These are phyloP conservation scores for Paecilomyces formosus DNA, from an alignment of 2,329 filamentous ascomycete species.

Conservation along the genomic window DNA sequence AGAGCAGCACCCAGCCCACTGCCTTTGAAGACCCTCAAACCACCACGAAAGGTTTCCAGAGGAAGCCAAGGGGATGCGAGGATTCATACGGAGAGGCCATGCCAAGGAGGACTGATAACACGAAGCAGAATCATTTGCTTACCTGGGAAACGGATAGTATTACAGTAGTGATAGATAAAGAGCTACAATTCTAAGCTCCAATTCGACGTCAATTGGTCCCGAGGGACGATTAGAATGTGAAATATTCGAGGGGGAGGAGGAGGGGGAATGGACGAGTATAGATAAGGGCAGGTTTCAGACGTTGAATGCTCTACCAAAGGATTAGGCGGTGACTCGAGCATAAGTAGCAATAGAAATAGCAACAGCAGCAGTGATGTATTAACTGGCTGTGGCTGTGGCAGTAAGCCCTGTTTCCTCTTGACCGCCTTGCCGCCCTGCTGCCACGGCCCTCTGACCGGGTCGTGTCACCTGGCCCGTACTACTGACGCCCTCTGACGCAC, in stretches of 20 bases:
- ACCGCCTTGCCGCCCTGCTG: constrained; percentile 13
- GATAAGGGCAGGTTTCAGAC: neutral
- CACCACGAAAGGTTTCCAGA: neutral
- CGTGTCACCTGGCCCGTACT: constrained; percentile 13
- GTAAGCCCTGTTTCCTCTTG: neutral
- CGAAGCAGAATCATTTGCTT: neutral
- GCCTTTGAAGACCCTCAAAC: neutral
- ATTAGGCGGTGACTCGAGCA: neutral
- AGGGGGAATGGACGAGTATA: neutral
- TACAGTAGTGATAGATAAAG: neutral
- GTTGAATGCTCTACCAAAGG: neutral
- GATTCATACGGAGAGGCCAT: neutral
- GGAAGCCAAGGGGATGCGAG: neutral
- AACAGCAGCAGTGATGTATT: neutral
- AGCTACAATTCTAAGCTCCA: neutral
- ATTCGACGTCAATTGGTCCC: neutral
- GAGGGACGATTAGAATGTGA: neutral
- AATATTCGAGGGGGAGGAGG: neutral
- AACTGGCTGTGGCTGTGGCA: neutral
- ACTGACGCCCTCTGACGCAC: constrained; percentile 26
- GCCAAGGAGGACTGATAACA: neutral
- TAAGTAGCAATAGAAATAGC: neutral
- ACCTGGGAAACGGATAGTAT: neutral
- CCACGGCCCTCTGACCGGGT: constrained; percentile 18
- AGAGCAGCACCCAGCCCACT: neutral